phyloP scores from a whole-genome alignment of 2,329 filamentous ascomycete genomes.

The Proliferodiscus dingleyae region DNA sequence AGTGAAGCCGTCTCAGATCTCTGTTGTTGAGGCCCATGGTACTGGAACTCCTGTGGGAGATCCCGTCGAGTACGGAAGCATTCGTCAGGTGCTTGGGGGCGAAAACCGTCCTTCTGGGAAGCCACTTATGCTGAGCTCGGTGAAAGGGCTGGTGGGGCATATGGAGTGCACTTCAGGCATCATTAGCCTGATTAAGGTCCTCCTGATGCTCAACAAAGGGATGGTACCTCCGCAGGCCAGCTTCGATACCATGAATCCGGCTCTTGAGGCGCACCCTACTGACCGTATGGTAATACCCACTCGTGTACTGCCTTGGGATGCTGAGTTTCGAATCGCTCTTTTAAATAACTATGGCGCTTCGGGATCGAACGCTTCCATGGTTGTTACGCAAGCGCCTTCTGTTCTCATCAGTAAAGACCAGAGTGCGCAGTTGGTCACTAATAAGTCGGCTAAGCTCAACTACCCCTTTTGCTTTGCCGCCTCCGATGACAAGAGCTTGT shows the following conservation, averaged over 20 bases:
- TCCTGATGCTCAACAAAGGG: not conserved
- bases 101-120: not conserved
- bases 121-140: not conserved
- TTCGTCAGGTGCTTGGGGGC: not conserved
- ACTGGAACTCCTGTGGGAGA: conserved; percentile 14
- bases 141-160: not conserved
- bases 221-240: not conserved
- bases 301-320: not conserved
- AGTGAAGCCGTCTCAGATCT: not conserved
- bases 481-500: conserved; percentile 24
- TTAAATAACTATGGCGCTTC: not conserved
- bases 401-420: too few relatives aligned
- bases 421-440: too few relatives aligned
- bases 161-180: not conserved
- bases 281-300: not conserved
- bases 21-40: conserved; percentile 13
- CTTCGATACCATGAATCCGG: not conserved
- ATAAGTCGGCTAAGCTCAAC: too few relatives aligned
- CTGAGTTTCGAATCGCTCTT: not conserved
- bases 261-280: not conserved
- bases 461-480: conserved; percentile 5
- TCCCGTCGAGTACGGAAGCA: conserved; percentile 5
- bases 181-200: not conserved
- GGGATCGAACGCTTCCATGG: not conserved
- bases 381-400: not conserved